Evolutionary conservation across 2,329 filamentous ascomycete species (phyloP).

Genomic region (Verticillium alfalfae): DNA sequence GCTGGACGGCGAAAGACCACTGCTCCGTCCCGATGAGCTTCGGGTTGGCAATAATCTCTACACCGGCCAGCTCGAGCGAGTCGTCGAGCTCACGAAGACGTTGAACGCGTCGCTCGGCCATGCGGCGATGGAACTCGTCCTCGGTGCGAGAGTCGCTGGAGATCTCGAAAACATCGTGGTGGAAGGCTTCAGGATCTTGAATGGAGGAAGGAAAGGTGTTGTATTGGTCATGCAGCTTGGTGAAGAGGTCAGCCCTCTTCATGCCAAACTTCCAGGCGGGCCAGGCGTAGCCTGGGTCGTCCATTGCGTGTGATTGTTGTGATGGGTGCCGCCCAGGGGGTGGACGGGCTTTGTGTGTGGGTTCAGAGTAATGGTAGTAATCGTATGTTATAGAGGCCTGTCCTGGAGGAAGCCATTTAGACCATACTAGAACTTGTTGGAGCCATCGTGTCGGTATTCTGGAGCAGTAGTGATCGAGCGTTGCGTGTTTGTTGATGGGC

Average conservation of each 20-base stretch:
- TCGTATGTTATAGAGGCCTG: background rate
- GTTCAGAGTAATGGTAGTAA: background rate
- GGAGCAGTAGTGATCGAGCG: constrained; percentile 1
- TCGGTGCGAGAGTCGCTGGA: constrained; percentile 42
- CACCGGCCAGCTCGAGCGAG: constrained; percentile 50
- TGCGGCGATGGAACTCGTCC: constrained; percentile 48
- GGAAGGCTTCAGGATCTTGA: constrained; percentile 55
- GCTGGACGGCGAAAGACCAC: constrained; percentile 53
- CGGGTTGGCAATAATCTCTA: constrained; percentile 57
- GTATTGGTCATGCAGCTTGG: constrained; percentile 53
- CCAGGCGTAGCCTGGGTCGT: constrained; percentile 48
- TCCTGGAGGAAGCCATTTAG: constrained; percentile 5
- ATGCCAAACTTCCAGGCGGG: constrained; percentile 60
- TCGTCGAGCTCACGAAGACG: constrained; percentile 50
- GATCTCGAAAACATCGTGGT: constrained; percentile 56
- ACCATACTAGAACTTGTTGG: constrained; percentile 7
- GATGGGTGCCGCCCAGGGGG: background rate
- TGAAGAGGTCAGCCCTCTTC: constrained; percentile 53
- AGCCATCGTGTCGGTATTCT: constrained; percentile 10
- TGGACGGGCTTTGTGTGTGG: background rate
- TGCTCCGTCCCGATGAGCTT: constrained; percentile 52
- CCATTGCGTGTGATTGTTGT: constrained; percentile 32
- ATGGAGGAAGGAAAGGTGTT: constrained; percentile 52
- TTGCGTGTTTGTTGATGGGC: constrained; percentile 7
- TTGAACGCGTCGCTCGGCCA: constrained; percentile 47